A percentile compares a stretch with the other conserved stretches of the same genome.
These are phyloP conservation scores for Pseudogymnoascus verrucosus DNA, from an alignment of 2,329 filamentous ascomycete genomes.

Conservation along the genomic window DNA sequence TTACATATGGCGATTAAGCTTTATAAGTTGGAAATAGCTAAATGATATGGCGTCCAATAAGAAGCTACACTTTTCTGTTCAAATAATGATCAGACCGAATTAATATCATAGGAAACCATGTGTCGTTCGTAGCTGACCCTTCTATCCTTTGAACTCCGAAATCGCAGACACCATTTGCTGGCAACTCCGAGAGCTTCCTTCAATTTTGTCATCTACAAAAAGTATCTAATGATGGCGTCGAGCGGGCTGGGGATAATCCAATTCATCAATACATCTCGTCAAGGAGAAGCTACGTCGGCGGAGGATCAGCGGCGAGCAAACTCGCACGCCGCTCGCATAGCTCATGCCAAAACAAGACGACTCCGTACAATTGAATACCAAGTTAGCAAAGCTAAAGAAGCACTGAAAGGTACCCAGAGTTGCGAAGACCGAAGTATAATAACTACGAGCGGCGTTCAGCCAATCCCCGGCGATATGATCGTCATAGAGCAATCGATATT, in stretches of 20 bases:
- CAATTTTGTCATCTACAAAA: background rate
- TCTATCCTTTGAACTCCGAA: background rate
- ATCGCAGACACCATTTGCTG: background rate
- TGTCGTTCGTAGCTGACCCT: background rate
- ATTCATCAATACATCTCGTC: background rate
- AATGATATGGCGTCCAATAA: background rate
- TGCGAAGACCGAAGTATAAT: background rate
- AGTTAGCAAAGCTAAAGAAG: background rate
- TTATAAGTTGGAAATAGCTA: background rate
- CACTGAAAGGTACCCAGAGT: background rate
- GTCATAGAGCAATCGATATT: background rate
- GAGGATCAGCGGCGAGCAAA: background rate
- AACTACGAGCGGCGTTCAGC: background rate
- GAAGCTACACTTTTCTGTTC: background rate
- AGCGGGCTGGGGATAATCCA: background rate
- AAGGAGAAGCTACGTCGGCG: background rate
- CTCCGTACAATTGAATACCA: slow-evolving; percentile 11
- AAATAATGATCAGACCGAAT: background rate
- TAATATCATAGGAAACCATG: background rate
- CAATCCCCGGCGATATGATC: background rate
- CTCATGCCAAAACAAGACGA: slow-evolving; percentile 12
- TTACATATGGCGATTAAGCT: background rate
- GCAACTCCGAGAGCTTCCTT: background rate
- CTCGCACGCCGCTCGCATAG: slow-evolving; percentile 14
- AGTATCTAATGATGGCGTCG: background rate